A percentile compares a stretch with the other conserved stretches of the same genome.
Conservation (phyloP, 192 early-diverging fungal species). For the Tieghemiomyces parasiticus region DNA sequence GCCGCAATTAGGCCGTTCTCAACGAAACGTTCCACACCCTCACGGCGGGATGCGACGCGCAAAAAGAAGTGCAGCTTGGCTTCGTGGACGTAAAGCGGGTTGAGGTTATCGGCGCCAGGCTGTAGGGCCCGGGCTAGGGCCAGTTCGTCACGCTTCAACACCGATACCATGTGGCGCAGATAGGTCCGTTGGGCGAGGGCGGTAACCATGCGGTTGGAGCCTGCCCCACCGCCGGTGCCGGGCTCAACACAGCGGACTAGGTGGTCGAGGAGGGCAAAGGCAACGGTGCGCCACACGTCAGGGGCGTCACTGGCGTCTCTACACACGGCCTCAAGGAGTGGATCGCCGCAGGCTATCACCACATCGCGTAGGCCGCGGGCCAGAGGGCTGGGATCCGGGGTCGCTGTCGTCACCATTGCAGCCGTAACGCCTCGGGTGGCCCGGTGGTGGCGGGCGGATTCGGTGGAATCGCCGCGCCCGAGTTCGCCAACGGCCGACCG, state of each 20-base stretch:
- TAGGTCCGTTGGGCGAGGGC: slow-evolving; percentile 36
- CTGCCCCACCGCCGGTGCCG: slow-evolving; percentile 23
- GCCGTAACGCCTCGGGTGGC: too few relatives aligned
- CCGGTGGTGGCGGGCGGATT: background rate
- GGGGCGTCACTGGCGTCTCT: slow-evolving; percentile 72
- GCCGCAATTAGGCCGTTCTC: slow-evolving; percentile 67
- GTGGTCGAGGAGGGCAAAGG: slow-evolving; percentile 61
- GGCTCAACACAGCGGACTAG: slow-evolving; percentile 35
- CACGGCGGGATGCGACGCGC: slow-evolving; percentile 51
- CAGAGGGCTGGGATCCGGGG: slow-evolving; percentile 10
- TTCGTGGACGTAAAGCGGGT: slow-evolving; percentile 58
- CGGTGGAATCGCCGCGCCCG: background rate
- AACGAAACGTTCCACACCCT: slow-evolving; percentile 63
- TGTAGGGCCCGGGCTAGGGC: slow-evolving; percentile 33
- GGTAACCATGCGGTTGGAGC: slow-evolving; percentile 28
- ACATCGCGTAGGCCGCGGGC: slow-evolving; percentile 32
- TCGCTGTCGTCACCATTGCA: slow-evolving; percentile 7
- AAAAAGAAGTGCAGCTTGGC: slow-evolving; percentile 68
- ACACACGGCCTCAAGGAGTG: slow-evolving; percentile 54
- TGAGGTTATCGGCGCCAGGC: slow-evolving; percentile 35
- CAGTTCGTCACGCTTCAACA: slow-evolving; percentile 43
- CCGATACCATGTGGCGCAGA: slow-evolving; percentile 35
- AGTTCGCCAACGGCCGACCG: background rate
- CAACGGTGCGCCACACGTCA: slow-evolving; percentile 70
- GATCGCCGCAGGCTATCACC: slow-evolving; percentile 40